phyloP scores from a whole-genome alignment of 306 rosid species.

The Bauhinia variegata region DNA sequence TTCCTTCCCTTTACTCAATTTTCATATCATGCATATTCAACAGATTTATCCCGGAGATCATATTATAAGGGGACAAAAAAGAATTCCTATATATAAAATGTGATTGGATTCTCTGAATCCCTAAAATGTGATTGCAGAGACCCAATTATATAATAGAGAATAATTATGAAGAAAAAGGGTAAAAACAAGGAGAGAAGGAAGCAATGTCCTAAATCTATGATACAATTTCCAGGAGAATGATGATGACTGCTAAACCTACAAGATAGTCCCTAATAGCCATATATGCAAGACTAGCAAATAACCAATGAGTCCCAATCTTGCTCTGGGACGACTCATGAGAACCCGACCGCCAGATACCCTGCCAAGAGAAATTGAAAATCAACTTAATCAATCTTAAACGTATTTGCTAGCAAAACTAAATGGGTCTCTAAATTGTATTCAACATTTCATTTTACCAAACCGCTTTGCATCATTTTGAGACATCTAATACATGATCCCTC shows the following conservation, averaged over 20 bases:
- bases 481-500: background rate
- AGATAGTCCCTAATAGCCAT: slow-evolving; percentile 82
- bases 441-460: slow-evolving; percentile 2
- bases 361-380: slow-evolving; percentile 42
- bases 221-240: slow-evolving; percentile 50
- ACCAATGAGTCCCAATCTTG: slow-evolving; percentile 82
- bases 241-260: slow-evolving; percentile 50
- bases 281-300: slow-evolving; percentile 78
- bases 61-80: too few relatives aligned
- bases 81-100: too few relatives aligned
- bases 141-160: slow-evolving; percentile 30
- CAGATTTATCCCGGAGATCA: too few relatives aligned
- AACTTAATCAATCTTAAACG: background rate
- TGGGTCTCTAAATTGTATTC: background rate
- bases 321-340: slow-evolving; percentile 89
- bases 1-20: too few relatives aligned
- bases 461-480: background rate
- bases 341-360: slow-evolving; percentile 92
- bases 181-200: slow-evolving; percentile 6
- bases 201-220: slow-evolving; percentile 38
- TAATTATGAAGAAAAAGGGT: slow-evolving; percentile 26
- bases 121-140: slow-evolving; percentile 82
- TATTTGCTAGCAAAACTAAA: background rate
- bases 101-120: slow-evolving; percentile 68
- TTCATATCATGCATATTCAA: too few relatives aligned